phyloP scores from a whole-genome alignment of 2,329 filamentous ascomycete species.

The Colletotrichum echinochloae region DNA sequence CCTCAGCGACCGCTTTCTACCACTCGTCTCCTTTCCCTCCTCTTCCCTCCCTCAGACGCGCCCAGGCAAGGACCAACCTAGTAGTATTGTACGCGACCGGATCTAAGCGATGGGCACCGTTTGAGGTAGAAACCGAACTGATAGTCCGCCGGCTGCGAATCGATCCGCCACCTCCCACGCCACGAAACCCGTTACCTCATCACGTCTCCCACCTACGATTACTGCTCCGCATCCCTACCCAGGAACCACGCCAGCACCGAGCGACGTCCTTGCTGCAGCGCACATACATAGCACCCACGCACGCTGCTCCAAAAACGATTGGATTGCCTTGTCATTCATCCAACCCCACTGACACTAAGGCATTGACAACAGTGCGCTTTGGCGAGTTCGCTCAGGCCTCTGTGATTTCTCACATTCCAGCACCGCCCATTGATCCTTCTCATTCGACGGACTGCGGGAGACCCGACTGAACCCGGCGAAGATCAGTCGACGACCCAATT shows the following conservation, averaged over 20 bases:
- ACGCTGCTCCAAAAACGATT: conserved; percentile 41
- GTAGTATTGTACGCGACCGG: conserved; percentile 24
- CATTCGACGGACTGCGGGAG: conserved; percentile 28
- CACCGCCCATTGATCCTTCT: conserved; percentile 26
- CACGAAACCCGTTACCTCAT: conserved; percentile 6
- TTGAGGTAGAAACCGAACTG: conserved; percentile 21
- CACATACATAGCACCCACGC: conserved; percentile 4
- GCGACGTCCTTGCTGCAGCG: conserved; percentile 31
- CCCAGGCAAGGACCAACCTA: conserved; percentile 36
- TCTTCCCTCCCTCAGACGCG: conserved; percentile 4
- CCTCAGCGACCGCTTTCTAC: conserved; percentile 22
- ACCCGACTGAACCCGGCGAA: conserved; percentile 36
- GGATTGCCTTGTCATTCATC: conserved; percentile 35
- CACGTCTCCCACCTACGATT: neutral
- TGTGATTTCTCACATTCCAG: conserved; percentile 32
- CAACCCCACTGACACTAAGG: conserved; percentile 32
- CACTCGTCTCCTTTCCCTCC: conserved; percentile 14
- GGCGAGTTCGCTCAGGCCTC: conserved; percentile 32
- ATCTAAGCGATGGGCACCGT: conserved; percentile 27
- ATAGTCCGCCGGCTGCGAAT: conserved; percentile 28
- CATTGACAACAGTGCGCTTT: conserved; percentile 38
- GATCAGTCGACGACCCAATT: conserved; percentile 37
- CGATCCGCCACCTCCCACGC: conserved; percentile 26
- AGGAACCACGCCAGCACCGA: conserved; percentile 29
- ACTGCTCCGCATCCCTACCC: conserved; percentile 27